A percentile compares a stretch with the other conserved stretches of the same genome.
Conservation (phyloP, 2,329 filamentous ascomycete genomes). For the Fusarium sulawesiense region DNA sequence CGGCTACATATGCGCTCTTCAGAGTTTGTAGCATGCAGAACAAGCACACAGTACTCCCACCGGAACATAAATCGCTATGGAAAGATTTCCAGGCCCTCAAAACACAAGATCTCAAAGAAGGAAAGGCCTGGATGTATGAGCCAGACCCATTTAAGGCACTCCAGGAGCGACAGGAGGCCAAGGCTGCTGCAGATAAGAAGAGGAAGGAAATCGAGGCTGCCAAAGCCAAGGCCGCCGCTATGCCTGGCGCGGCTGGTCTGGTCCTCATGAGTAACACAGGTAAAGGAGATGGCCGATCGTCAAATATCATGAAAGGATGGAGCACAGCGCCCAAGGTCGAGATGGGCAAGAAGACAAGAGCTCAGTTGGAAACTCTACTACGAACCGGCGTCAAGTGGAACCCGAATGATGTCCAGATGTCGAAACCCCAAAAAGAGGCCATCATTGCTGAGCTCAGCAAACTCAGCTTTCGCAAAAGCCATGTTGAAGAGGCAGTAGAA, state of each 20-base stretch:
- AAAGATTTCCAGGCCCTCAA: slow-evolving; percentile 90
- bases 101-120: slow-evolving; percentile 80
- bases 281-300: slow-evolving; percentile 47
- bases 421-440: slow-evolving; percentile 63
- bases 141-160: slow-evolving; percentile 90
- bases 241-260: slow-evolving; percentile 68
- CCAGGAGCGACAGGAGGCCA: slow-evolving; percentile 82
- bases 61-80: slow-evolving; percentile 90
- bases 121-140: slow-evolving; percentile 89
- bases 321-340: slow-evolving; percentile 88
- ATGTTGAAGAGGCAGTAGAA: slow-evolving; percentile 86
- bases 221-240: slow-evolving; percentile 74
- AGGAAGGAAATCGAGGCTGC: slow-evolving; percentile 75
- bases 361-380: slow-evolving; percentile 82
- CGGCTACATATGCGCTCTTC: slow-evolving; percentile 90
- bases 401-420: slow-evolving; percentile 76
- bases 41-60: slow-evolving; percentile 92
- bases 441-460: slow-evolving; percentile 79
- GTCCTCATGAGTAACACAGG: slow-evolving; percentile 61
- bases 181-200: slow-evolving; percentile 81
- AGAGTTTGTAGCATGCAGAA: slow-evolving; percentile 96
- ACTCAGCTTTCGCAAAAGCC: slow-evolving; percentile 89
- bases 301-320: slow-evolving; percentile 78
- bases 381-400: slow-evolving; percentile 89
- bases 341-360: slow-evolving; percentile 84